These are phyloP conservation scores for Balakata baccata DNA, from an alignment of 345 rosid species.

Conservation along the genomic window DNA sequence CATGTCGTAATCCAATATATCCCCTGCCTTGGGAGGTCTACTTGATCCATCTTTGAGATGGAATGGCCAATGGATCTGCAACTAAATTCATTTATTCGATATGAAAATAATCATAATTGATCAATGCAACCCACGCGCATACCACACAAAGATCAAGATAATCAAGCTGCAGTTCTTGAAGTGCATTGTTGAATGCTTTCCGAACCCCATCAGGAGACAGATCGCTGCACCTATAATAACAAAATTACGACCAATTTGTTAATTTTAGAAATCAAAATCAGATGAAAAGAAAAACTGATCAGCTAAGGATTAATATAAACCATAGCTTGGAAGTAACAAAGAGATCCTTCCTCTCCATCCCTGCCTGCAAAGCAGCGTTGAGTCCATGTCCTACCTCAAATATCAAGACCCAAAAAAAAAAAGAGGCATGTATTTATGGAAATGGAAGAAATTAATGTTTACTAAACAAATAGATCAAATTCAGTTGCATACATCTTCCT, in stretches of 20 bases:
- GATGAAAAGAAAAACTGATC: not conserved
- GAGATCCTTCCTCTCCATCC: constrained; percentile 47
- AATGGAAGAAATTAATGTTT: too few relatives aligned
- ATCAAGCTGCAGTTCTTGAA: constrained; percentile 53
- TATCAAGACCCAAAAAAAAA: not conserved
- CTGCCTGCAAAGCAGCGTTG: constrained; percentile 46
- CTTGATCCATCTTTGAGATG: constrained; percentile 49
- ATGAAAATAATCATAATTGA: not conserved
- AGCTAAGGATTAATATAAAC: constrained; percentile 17
- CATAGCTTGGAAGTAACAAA: constrained; percentile 56
- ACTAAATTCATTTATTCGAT: not conserved
- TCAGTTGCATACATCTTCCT: constrained; percentile 6
- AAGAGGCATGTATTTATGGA: not conserved
- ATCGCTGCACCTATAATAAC: constrained; percentile 39
- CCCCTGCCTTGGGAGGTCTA: constrained; percentile 44
- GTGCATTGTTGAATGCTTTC: constrained; percentile 47
- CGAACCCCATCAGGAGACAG: constrained; percentile 50
- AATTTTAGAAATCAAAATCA: not conserved
- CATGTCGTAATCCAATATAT: constrained; percentile 48
- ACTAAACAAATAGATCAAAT: not conserved
- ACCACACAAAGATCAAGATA: constrained; percentile 57
- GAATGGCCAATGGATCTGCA: constrained; percentile 61
- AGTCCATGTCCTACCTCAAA: constrained; percentile 43
- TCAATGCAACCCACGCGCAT: not conserved
- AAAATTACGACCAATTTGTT: not conserved